phyloP scores from a whole-genome alignment of 2,329 filamentous ascomycete species.

The Pseudogymnoascus verrucosus region DNA sequence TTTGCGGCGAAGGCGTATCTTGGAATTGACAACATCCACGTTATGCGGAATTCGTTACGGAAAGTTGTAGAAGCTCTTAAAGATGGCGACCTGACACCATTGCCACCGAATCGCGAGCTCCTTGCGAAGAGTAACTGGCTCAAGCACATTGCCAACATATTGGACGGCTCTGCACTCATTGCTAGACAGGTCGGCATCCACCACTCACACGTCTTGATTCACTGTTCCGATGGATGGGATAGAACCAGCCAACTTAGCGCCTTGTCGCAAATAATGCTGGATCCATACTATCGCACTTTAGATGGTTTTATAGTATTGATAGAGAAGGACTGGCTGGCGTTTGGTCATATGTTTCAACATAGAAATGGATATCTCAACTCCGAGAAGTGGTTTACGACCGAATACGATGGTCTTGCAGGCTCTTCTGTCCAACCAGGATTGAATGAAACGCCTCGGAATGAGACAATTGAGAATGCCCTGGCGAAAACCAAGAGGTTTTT shows the following conservation, averaged over 20 bases:
- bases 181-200: constrained; percentile 81
- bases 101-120: constrained; percentile 74
- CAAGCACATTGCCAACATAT: constrained; percentile 74
- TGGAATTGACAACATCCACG: constrained; percentile 96
- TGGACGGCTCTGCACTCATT: constrained; percentile 79
- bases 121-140: constrained; percentile 84
- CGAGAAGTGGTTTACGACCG: constrained; percentile 88
- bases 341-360: constrained; percentile 94
- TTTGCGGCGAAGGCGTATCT: constrained; percentile 87
- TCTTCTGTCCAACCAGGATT: constrained; percentile 54
- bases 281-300: constrained; percentile 89
- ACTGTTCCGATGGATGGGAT: constrained; percentile 98
- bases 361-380: constrained; percentile 81
- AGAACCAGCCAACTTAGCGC: constrained; percentile 91
- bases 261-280: constrained; percentile 83
- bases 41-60: constrained; percentile 87
- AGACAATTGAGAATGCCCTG: constrained; percentile 79
- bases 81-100: constrained; percentile 77
- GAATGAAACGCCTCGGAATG: constrained; percentile 45
- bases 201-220: constrained; percentile 90
- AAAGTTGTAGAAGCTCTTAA: constrained; percentile 86
- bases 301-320: constrained; percentile 91
- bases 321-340: constrained; percentile 97
- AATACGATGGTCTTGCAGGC: constrained; percentile 69
- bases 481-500: constrained; percentile 84